A percentile compares a stretch with the other conserved stretches of the same genome.
Conservation (phyloP, 2,329 filamentous ascomycete genomes). For the Chrysoporthe cubensis region DNA sequence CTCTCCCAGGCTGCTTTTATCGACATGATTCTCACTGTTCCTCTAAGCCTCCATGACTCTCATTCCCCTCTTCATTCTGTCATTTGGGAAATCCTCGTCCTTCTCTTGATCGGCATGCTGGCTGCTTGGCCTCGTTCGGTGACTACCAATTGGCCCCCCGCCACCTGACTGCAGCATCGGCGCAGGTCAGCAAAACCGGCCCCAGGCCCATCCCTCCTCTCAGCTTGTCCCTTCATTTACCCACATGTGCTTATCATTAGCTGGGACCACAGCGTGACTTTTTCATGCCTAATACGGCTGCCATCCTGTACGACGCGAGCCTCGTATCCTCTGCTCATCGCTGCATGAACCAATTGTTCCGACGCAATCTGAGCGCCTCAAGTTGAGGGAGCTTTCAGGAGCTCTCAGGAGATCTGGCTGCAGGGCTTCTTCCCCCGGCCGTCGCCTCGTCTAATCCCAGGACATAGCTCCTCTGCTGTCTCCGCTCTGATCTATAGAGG, state of each 20-base stretch:
- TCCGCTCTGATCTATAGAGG: neutral
- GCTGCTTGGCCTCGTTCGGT: neutral
- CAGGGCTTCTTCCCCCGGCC: neutral
- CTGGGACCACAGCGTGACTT: neutral
- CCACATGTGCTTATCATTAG: neutral
- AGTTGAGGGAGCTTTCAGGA: neutral
- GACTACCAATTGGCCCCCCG: neutral
- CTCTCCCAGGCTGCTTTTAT: neutral
- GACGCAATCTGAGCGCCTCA: neutral
- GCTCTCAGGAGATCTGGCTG: neutral
- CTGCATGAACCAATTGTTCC: neutral
- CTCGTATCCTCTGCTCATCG: neutral
- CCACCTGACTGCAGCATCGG: conserved; percentile 6
- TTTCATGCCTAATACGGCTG: neutral
- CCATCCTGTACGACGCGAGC: neutral
- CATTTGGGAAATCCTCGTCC: neutral
- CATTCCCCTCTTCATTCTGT: neutral
- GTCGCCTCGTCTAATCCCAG: neutral
- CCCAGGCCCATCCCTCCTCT: neutral
- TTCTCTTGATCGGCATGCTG: neutral
- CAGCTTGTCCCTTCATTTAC: neutral
- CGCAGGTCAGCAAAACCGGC: neutral
- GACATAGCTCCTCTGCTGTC: neutral
- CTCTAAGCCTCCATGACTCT: neutral
- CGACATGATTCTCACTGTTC: neutral